phyloP scores from a whole-genome alignment of 2,329 filamentous ascomycete genomes.

The Ophiostoma ips region DNA sequence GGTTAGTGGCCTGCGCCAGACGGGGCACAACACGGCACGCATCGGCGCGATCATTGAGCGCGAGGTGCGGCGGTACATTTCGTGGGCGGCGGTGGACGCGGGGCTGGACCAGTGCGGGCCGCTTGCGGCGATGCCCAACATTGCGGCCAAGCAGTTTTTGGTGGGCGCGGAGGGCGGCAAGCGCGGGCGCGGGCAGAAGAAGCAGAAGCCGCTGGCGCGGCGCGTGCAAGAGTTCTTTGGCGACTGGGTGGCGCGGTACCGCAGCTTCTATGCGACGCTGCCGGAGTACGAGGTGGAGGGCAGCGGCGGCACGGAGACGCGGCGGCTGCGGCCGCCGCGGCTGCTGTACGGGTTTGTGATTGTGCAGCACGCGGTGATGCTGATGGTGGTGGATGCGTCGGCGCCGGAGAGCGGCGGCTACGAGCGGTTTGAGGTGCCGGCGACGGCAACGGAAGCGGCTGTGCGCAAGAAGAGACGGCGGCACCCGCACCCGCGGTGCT shows the following conservation, averaged over 20 bases:
- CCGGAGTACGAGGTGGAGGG: conserved; percentile 4
- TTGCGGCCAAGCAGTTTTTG: conserved; percentile 13
- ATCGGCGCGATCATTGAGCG: conserved; percentile 19
- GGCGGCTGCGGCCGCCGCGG: conserved; percentile 15
- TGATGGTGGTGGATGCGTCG: conserved; percentile 29
- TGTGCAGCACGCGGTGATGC: conserved; percentile 32
- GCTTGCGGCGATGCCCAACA: conserved; percentile 25
- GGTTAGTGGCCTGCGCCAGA: conserved; percentile 20
- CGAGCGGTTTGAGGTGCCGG: not conserved
- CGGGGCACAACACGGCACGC: conserved; percentile 16
- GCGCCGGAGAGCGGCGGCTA: not conserved
- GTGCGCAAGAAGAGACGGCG: not conserved
- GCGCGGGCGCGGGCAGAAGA: not conserved
- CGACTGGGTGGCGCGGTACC: conserved; percentile 12
- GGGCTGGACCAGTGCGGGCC: conserved; percentile 15
- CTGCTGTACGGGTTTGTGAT: conserved; percentile 31
- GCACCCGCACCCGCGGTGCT: conserved; percentile 18
- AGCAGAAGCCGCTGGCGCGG: conserved; percentile 8
- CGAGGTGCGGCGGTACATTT: conserved; percentile 20
- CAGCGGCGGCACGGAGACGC: not conserved
- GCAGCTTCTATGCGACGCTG: conserved; percentile 11
- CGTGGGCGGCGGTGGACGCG: conserved; percentile 21
- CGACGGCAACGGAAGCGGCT: not conserved
- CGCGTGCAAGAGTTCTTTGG: conserved; percentile 12
- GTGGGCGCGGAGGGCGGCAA: not conserved